Conservation (phyloP, 1,139 yeast genomes). For the Yamadazyma blattariae region DNA sequence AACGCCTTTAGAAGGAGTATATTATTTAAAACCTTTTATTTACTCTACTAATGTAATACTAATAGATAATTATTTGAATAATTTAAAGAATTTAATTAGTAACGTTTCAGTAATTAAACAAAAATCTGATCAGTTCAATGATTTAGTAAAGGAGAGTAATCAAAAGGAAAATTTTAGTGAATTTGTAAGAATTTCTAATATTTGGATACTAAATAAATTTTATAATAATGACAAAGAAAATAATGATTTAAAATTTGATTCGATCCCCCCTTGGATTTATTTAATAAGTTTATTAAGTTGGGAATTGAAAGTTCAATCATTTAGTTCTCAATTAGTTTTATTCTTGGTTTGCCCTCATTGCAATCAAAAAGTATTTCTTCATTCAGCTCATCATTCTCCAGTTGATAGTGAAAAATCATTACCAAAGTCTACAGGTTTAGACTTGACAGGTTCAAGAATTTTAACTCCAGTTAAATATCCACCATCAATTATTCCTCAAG, state of each 20-base stretch:
- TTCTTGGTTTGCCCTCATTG: constrained; percentile 37
- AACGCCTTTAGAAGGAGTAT: constrained; percentile 32
- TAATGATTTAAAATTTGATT: constrained; percentile 14
- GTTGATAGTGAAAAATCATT: constrained; percentile 1
- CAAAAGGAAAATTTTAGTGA: constrained; percentile 9
- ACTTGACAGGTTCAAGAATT: constrained; percentile 23
- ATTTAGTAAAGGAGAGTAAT: constrained; percentile 7
- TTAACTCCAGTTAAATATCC: constrained; percentile 35
- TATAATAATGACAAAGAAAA: constrained; percentile 37
- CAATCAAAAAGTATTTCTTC: constrained; percentile 32
- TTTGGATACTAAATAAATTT: constrained; percentile 27
- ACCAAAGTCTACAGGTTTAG: constrained; percentile 12
- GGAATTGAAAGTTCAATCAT: constrained; percentile 32
- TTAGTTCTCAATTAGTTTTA: constrained; percentile 24
- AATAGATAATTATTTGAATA: constrained; percentile 25
- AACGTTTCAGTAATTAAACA: constrained; percentile 25
- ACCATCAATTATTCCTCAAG: constrained; percentile 8
- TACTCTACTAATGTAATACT: constrained; percentile 29
- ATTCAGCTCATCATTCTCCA: constrained; percentile 12
- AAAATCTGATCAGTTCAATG: constrained; percentile 26
- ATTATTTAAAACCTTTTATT: constrained; percentile 36
- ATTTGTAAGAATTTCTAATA: constrained; percentile 25
- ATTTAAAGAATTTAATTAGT: constrained; percentile 28
- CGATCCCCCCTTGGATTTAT: constrained; percentile 33
- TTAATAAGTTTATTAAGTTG: constrained; percentile 36